Conservation (phyloP, 768 basidiomycete genomes). For the Psilocybe tampanensis region DNA sequence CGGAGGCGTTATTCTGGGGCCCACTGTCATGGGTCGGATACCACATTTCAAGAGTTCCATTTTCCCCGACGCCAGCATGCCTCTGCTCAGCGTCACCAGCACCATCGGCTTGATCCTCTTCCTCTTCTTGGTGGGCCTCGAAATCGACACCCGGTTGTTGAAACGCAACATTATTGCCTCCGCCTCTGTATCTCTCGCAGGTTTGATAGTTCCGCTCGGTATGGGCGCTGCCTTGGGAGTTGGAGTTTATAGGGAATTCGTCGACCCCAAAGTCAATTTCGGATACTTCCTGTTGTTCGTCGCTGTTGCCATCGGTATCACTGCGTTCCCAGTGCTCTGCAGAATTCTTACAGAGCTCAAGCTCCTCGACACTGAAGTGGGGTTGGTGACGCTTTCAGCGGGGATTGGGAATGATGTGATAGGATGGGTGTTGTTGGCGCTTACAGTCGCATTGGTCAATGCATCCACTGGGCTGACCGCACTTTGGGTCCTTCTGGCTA, state of each 20-base stretch:
- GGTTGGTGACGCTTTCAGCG: conserved; percentile 78
- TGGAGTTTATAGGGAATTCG: conserved; percentile 74
- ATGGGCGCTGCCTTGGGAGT: conserved; percentile 76
- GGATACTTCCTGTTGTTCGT: conserved; percentile 87
- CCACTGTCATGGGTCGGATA: conserved; percentile 77
- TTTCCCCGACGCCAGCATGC: conserved; percentile 54
- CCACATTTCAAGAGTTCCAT: conserved; percentile 67
- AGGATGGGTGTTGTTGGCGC: conserved; percentile 85
- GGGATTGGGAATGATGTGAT: conserved; percentile 78
- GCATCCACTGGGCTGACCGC: conserved; percentile 74
- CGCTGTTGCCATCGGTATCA: conserved; percentile 81
- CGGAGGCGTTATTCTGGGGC: conserved; percentile 86
- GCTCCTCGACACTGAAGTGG: conserved; percentile 84
- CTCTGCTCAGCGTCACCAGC: conserved; percentile 69
- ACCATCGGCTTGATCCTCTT: conserved; percentile 78
- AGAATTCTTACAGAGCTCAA: conserved; percentile 84
- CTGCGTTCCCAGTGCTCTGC: conserved; percentile 82
- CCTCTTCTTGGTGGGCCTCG: conserved; percentile 84
- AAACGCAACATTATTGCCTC: conserved; percentile 64
- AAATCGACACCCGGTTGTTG: conserved; percentile 76
- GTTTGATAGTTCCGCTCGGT: conserved; percentile 78
- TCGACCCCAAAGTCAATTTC: conserved; percentile 57
- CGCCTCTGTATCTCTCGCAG: conserved; percentile 60
- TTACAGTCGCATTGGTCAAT: conserved; percentile 85
- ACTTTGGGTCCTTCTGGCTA: conserved; percentile 75